Base-by-base conservation (phyloP, 148 eudicot genomes). In the Camellia sinensis region DNA sequence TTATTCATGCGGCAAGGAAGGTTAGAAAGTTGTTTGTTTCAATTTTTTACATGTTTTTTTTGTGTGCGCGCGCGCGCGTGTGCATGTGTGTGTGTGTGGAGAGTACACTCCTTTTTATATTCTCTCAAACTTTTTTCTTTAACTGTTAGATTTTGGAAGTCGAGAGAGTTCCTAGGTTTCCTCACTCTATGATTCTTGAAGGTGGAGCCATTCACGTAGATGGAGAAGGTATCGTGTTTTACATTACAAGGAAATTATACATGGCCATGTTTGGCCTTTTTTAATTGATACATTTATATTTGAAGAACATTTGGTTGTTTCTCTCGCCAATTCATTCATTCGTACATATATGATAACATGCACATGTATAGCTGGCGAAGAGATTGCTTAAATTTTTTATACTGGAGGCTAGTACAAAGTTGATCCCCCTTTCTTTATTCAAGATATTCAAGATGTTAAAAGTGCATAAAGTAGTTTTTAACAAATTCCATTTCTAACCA, bases 121-220 rank as follows among this genome's bases (percentile, higher is more conserved):
- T 68, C 18, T 65, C 52, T 73, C 22, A 44, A 76, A 13, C 13
- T 48, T 45, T 52, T 71, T 76, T 65, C 56, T 79, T 43, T 80
- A 53, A 18, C 18, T 82, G 46, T 57, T 84, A 95, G 99, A 88
- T 95, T 83, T 73, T 92, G 83, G 90, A 73, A 53, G 84, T 91
- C 80, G 99, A 92, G 83, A 93, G 82, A 84, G 73, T 88, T 76
- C 93, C 97, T 63, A 91, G 95, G 85, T 96, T 96, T 90, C 85
- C 91, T 10, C 97, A 96, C 45, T 88, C 94, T 72, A 89, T 96
- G 88, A 85, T 93, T 69, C 91, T 96, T 78, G 99, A 96, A 90
- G 99, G 99, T 74, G 99, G 99, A 73, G 94, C 98, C 91, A 92
- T 96, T 77, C 99, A 96, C 82, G 99, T 96, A n/a, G 99, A 96